Conservation (phyloP, 2,329 filamentous ascomycete species). For the Phoma sp. region DNA sequence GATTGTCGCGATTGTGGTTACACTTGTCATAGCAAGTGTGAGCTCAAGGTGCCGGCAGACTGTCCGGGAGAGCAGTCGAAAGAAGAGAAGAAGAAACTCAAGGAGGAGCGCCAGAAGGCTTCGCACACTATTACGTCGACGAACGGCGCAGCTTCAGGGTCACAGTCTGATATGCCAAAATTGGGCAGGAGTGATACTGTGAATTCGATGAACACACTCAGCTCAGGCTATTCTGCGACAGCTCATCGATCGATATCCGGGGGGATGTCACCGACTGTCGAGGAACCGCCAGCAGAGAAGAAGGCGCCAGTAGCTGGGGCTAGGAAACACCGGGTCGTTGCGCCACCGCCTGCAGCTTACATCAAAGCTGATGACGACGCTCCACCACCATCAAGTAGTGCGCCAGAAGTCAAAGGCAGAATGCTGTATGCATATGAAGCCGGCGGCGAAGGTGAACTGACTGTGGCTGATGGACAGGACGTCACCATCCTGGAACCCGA, state of each 20-base stretch:
- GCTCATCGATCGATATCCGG: conserved; percentile 78
- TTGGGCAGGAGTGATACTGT: conserved; percentile 85
- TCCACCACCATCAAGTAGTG: conserved; percentile 33
- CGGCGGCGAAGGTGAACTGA: conserved; percentile 79
- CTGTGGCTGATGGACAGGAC: conserved; percentile 78
- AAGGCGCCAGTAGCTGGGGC: conserved; percentile 30
- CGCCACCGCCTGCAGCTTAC: conserved; percentile 84
- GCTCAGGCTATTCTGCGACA: conserved; percentile 83
- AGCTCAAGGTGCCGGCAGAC: conserved; percentile 97
- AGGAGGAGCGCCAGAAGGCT: conserved; percentile 80
- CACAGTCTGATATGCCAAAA: conserved; percentile 67
- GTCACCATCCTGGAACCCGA: conserved; percentile 83
- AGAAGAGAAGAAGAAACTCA: conserved; percentile 93
- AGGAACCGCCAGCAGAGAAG: conserved; percentile 52
- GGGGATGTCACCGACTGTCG: conserved; percentile 57
- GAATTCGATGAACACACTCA: conserved; percentile 75
- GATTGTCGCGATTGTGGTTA: conserved; percentile 97
- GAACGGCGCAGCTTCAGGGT: conserved; percentile 53
- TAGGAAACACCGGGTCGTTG: conserved; percentile 75
- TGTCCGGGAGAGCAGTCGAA: conserved; percentile 94
- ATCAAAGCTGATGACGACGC: conserved; percentile 67
- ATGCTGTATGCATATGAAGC: conserved; percentile 91
- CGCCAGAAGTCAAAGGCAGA: conserved; percentile 72
- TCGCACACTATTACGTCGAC: conserved; percentile 64
- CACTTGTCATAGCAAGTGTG: conserved; percentile 97